Evolutionary conservation across 1,284 basidiomycete species (phyloP).

Genomic region (Cutaneotrichosporon sp.): DNA sequence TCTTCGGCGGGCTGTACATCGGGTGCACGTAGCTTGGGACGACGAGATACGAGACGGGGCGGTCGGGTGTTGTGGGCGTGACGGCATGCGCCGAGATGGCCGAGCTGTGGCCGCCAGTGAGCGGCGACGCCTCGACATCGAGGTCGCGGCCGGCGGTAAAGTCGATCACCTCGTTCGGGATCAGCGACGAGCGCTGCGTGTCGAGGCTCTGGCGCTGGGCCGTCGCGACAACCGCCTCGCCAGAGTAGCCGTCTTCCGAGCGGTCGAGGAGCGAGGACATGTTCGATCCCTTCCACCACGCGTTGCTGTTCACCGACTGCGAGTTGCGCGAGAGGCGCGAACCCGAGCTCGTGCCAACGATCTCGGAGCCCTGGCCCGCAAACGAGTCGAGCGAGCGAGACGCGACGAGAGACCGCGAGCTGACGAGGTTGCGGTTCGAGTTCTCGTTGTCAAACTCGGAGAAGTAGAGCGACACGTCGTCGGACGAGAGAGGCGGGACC

Average conservation of each 20-base stretch:
- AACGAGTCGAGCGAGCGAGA: constrained; percentile 23
- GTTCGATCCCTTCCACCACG: constrained; percentile 6
- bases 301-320: constrained; percentile 1
- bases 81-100: not conserved
- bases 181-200: constrained; percentile 33
- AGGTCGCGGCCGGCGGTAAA: not conserved
- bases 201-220: constrained; percentile 47
- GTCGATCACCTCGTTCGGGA: constrained; percentile 28
- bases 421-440: not conserved
- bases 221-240: constrained; percentile 40
- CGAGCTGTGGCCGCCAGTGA: constrained; percentile 2
- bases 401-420: not conserved
- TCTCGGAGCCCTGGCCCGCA: constrained; percentile 18
- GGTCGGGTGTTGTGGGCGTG: constrained; percentile 5
- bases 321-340: constrained; percentile 5
- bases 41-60: constrained; percentile 1
- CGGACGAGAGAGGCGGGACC: constrained; percentile 36
- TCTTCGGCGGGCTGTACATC: constrained; percentile 10
- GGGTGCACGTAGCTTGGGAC: not conserved
- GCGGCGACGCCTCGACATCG: not conserved
- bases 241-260: not conserved
- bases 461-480: constrained; percentile 30
- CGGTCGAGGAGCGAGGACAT: constrained; percentile 1
- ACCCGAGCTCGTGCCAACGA: constrained; percentile 3
- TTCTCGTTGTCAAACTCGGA: constrained; percentile 17